These are phyloP conservation scores for Oenanthe javanica DNA, from an alignment of 140 eudicot genomes.

Conservation along the genomic window DNA sequence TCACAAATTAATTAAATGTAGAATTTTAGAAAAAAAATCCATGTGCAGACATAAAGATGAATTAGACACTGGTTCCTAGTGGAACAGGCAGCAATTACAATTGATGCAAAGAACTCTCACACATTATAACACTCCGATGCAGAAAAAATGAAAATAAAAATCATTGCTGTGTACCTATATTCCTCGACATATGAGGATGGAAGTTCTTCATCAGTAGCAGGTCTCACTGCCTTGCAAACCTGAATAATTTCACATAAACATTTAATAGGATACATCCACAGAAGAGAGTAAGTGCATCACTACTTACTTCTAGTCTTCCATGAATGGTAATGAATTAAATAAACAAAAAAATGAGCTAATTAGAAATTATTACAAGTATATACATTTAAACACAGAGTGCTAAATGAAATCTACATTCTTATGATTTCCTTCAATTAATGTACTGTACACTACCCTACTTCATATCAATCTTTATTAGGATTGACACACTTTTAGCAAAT, in stretches of 20 bases:
- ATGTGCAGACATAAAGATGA: background rate
- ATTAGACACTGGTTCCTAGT: background rate
- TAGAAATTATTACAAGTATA: background rate
- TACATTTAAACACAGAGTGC: background rate
- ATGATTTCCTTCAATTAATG: background rate
- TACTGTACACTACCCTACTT: background rate
- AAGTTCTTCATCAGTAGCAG: slow-evolving; percentile 94
- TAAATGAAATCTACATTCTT: background rate
- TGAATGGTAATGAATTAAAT: background rate
- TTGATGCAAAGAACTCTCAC: background rate
- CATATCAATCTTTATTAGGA: background rate
- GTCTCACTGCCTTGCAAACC: slow-evolving; percentile 82
- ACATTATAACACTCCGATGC: background rate
- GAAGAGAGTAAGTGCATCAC: background rate
- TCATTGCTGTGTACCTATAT: slow-evolving; percentile 49
- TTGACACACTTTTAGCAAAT: background rate
- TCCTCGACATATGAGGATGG: slow-evolving; percentile 84
- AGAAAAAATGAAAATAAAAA: background rate
- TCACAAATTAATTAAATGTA: background rate
- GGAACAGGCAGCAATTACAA: background rate
- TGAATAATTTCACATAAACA: slow-evolving; percentile 36
- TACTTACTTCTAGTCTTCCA: background rate
- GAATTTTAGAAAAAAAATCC: background rate
- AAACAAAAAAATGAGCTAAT: background rate
- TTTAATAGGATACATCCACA: slow-evolving; percentile 7